Conservation (phyloP, 1,284 basidiomycete species). For the Gomphus sp. region DNA sequence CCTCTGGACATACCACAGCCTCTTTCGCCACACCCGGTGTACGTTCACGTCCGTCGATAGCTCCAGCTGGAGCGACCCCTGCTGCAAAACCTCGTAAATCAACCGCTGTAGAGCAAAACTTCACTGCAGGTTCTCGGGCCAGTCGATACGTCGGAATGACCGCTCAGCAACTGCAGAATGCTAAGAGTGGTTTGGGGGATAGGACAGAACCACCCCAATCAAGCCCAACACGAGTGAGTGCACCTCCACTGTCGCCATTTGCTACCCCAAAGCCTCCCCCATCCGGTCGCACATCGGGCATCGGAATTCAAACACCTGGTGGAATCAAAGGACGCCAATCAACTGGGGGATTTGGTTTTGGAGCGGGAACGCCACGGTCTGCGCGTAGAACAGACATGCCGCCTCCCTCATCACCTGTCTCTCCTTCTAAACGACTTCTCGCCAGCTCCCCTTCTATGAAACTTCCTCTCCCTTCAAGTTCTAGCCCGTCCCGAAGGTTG, state of each 20-base stretch:
- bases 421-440: slow-evolving; percentile 2
- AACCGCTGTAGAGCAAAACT: slow-evolving; percentile 29
- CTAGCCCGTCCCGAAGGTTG: slow-evolving; percentile 8
- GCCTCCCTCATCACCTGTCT: slow-evolving; percentile 26
- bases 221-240: slow-evolving; percentile 21
- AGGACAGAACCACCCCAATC: neutral
- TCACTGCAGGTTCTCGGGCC: slow-evolving; percentile 76
- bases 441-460: slow-evolving; percentile 5
- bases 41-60: slow-evolving; percentile 14
- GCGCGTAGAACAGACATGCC: slow-evolving; percentile 22
- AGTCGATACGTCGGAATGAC: slow-evolving; percentile 78
- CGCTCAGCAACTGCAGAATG: slow-evolving; percentile 54
- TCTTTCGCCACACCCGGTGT: slow-evolving; percentile 17
- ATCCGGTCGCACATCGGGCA: slow-evolving; percentile 2
- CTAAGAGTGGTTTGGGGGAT: slow-evolving; percentile 22
- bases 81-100: slow-evolving; percentile 15
- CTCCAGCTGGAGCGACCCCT: slow-evolving; percentile 14
- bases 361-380: slow-evolving; percentile 3
- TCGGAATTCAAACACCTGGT: slow-evolving; percentile 9
- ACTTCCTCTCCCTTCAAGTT: slow-evolving; percentile 2
- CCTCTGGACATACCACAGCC: slow-evolving; percentile 33
- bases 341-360: slow-evolving; percentile 2
- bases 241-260: slow-evolving; percentile 19
- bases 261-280: slow-evolving; percentile 22
- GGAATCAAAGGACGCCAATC: slow-evolving; percentile 7